Conservation (phyloP, 768 basidiomycete species). For the Tephrocybe sp. region DNA sequence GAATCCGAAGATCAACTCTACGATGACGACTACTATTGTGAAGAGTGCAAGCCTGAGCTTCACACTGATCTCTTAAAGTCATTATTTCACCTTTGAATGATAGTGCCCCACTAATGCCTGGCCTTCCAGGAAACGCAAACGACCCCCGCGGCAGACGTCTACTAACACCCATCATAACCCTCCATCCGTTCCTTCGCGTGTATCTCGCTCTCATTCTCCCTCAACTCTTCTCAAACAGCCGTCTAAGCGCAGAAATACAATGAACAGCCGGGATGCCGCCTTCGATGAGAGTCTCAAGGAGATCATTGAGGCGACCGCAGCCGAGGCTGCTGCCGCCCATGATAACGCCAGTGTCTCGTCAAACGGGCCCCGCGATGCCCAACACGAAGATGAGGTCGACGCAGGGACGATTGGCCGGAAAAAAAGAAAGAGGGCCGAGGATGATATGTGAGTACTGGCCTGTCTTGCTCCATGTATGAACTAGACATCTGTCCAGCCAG, state of each 20-base stretch:
- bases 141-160: constrained; percentile 62
- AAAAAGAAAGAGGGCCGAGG: constrained; percentile 76
- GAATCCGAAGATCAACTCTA: constrained; percentile 71
- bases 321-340: constrained; percentile 58
- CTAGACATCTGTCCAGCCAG: constrained; percentile 27
- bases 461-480: background rate
- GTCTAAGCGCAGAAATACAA: constrained; percentile 91
- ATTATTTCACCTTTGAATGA: constrained; percentile 8
- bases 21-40: constrained; percentile 88
- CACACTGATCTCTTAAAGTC: constrained; percentile 83
- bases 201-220: constrained; percentile 77
- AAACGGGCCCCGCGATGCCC: constrained; percentile 32
- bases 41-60: constrained; percentile 84
- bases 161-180: constrained; percentile 57
- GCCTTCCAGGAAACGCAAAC: constrained; percentile 56
- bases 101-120: constrained; percentile 18
- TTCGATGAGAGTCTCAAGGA: constrained; percentile 88
- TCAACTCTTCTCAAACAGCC: constrained; percentile 53
- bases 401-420: constrained; percentile 40
- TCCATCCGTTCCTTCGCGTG: constrained; percentile 45
- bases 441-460: constrained; percentile 57
- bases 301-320: constrained; percentile 70
- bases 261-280: constrained; percentile 95
- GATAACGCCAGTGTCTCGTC: constrained; percentile 34
- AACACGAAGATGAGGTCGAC: constrained; percentile 49